Percentiles rank a stretch among this genome's conserved stretches.
Evolutionary conservation across 176 grass and related monocot genomes (phyloP).

Genomic region (Carex pumila): DNA sequence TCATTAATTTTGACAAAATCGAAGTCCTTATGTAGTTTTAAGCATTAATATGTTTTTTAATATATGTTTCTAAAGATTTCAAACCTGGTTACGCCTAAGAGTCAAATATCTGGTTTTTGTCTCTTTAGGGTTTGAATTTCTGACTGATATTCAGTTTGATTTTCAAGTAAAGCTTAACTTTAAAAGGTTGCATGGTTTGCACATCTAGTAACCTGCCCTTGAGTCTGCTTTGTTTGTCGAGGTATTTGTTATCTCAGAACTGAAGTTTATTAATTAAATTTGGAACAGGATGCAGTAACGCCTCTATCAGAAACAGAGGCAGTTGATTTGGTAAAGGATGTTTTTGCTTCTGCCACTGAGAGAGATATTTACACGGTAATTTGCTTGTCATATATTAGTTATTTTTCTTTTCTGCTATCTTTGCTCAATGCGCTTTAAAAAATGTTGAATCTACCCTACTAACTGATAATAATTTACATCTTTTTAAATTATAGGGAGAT

Average conservation of each 20-base stretch:
- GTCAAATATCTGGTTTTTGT: background rate
- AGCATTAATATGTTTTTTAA: background rate
- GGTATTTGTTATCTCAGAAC: conserved; percentile 1
- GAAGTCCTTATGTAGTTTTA: background rate
- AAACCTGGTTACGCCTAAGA: background rate
- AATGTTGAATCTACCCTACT: background rate
- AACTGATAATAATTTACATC: conserved; percentile 16
- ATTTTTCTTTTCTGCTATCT: background rate
- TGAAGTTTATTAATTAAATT: background rate
- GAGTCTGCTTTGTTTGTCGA: background rate
- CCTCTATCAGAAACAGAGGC: conserved; percentile 82
- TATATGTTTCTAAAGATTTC: conserved; percentile 1
- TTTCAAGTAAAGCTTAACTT: background rate
- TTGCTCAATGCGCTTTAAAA: background rate
- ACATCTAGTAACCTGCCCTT: background rate
- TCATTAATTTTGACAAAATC: background rate
- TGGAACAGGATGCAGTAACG: conserved; percentile 79
- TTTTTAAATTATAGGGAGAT: conserved; percentile 57
- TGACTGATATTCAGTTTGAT: background rate
- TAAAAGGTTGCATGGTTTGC: background rate
- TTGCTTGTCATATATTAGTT: background rate
- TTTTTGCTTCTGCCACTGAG: conserved; percentile 96
- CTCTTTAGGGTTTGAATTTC: background rate
- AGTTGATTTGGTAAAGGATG: conserved; percentile 91
- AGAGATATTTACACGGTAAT: conserved; percentile 97